Percentiles rank a stretch among this genome's conserved stretches.
Conservation (phyloP, 331 rosid genomes). For the Acacia pycnantha region DNA sequence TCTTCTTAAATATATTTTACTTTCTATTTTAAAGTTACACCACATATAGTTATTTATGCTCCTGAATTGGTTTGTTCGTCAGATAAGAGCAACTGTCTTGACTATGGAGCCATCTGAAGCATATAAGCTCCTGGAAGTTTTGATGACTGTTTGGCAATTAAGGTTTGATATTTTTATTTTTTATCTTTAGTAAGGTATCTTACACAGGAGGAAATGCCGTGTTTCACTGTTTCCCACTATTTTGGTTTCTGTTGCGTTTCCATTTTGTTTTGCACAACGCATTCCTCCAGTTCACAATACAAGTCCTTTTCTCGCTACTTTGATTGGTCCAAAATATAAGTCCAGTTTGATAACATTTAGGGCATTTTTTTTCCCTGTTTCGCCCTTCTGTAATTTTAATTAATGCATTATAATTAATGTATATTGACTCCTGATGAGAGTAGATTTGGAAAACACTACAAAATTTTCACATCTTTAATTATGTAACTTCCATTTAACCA, state of each 20-base stretch:
- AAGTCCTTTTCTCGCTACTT: background rate
- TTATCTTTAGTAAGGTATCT: slow-evolving; percentile 9
- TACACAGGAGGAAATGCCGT: slow-evolving; percentile 15
- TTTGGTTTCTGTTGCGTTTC: slow-evolving; percentile 1
- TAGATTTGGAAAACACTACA: background rate
- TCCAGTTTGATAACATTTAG: background rate
- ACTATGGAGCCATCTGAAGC: slow-evolving; percentile 64
- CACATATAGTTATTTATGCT: slow-evolving; percentile 6
- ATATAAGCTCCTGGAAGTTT: slow-evolving; percentile 55
- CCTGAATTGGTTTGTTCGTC: slow-evolving; percentile 31
- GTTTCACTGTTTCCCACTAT: slow-evolving; percentile 16
- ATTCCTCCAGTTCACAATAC: background rate
- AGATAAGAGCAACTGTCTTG: slow-evolving; percentile 64
- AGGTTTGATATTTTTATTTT: slow-evolving; percentile 53
- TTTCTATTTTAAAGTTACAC: background rate
- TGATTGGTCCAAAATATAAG: background rate
- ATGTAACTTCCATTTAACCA: background rate
- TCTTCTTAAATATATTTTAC: background rate
- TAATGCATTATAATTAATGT: background rate
- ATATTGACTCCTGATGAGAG: background rate
- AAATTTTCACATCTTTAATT: background rate
- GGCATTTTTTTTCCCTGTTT: background rate
- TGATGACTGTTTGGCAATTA: slow-evolving; percentile 69
- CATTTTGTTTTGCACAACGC: background rate
- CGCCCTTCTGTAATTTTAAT: background rate